Evolutionary conservation across 1,284 basidiomycete species (phyloP).

Genomic region (Prillingera fragicola): DNA sequence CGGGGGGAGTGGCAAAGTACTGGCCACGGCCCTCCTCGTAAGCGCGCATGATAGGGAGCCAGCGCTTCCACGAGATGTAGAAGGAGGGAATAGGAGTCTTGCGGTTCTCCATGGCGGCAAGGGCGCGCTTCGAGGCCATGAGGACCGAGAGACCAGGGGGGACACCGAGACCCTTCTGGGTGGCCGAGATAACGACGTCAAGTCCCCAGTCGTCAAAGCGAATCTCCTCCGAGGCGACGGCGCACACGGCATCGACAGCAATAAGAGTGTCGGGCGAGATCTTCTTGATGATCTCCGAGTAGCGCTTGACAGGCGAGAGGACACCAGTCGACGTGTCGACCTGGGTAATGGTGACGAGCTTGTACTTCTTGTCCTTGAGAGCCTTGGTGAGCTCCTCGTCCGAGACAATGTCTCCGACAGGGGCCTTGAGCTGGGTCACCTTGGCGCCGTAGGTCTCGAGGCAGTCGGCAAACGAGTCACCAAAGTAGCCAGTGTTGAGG

Average conservation of each 20-base stretch:
- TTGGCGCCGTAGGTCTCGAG: conserved; percentile 82
- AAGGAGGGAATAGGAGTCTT: conserved; percentile 69
- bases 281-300: conserved; percentile 67
- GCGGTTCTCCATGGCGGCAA: conserved; percentile 68
- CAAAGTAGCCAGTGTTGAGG: conserved; percentile 75
- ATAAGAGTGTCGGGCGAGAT: conserved; percentile 85
- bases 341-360: conserved; percentile 87
- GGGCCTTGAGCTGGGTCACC: conserved; percentile 78
- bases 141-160: conserved; percentile 92
- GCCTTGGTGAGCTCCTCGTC: conserved; percentile 52
- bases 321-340: conserved; percentile 85
- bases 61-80: conserved; percentile 89
- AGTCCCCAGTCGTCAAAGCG: conserved; percentile 89
- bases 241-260: conserved; percentile 87
- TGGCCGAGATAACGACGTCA: conserved; percentile 82
- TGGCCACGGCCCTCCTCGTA: conserved; percentile 57
- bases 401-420: conserved; percentile 71
- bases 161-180: conserved; percentile 90
- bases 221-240: conserved; percentile 94
- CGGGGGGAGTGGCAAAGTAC: conserved; percentile 87
- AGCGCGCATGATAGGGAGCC: conserved; percentile 88
- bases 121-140: conserved; percentile 71
- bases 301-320: conserved; percentile 73
- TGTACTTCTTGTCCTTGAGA: conserved; percentile 77
- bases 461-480: conserved; percentile 75